Evolutionary conservation across 768 basidiomycete species (phyloP).

Genomic region (Tricholoma terreum): DNA sequence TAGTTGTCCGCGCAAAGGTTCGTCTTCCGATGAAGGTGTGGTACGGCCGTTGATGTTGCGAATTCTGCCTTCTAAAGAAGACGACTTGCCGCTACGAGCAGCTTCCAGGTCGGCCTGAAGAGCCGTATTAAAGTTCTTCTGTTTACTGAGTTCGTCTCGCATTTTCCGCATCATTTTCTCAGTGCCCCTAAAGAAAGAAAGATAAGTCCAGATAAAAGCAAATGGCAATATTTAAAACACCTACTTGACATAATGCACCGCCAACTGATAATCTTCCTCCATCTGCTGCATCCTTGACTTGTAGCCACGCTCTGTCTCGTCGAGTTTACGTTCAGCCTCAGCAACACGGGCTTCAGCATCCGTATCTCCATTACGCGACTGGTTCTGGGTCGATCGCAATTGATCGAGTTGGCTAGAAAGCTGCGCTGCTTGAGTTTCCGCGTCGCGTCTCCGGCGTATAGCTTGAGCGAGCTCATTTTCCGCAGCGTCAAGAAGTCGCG

Average conservation of each 20-base stretch:
- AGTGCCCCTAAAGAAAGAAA: constrained; percentile 62
- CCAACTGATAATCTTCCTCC: constrained; percentile 94
- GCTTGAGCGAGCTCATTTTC: constrained; percentile 73
- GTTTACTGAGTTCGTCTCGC: constrained; percentile 92
- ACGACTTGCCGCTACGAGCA: constrained; percentile 56
- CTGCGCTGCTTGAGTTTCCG: constrained; percentile 63
- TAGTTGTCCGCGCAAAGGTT: constrained; percentile 67
- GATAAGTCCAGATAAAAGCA: constrained; percentile 10
- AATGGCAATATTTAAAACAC: constrained; percentile 24
- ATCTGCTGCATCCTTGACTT: constrained; percentile 82
- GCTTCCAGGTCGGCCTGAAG: constrained; percentile 85
- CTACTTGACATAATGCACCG: constrained; percentile 96
- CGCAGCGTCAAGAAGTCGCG: constrained; percentile 66
- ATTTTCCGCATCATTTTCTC: constrained; percentile 97
- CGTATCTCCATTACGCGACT: constrained; percentile 30
- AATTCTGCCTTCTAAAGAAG: constrained; percentile 35
- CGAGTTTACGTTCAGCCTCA: constrained; percentile 75
- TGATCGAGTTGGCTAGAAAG: constrained; percentile 68
- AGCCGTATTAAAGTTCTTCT: constrained; percentile 75
- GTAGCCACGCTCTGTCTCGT: constrained; percentile 75
- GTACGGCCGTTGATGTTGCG: constrained; percentile 67
- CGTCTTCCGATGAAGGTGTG: constrained; percentile 80
- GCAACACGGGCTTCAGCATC: constrained; percentile 40
- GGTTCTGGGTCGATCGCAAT: constrained; percentile 56
- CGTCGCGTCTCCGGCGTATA: constrained; percentile 67